phyloP scores from a whole-genome alignment of 2,329 filamentous ascomycete species.

The Pseudogymnoascus sp. region DNA sequence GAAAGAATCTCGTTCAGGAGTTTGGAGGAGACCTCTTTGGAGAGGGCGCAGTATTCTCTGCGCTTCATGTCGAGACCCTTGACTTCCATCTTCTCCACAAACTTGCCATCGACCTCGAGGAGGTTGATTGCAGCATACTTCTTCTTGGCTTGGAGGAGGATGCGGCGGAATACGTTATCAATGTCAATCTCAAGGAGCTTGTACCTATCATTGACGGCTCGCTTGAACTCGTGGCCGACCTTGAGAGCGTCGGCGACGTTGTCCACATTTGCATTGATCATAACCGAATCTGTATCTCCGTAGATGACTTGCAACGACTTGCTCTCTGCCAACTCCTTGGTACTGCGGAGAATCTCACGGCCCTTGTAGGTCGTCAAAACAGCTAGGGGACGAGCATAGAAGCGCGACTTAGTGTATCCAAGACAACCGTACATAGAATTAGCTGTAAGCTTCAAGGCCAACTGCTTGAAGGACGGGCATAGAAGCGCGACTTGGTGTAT shows the following conservation, averaged over 20 bases:
- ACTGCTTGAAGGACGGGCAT: constrained; percentile 90
- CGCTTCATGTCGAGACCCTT: constrained; percentile 98
- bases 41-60: constrained; percentile 90
- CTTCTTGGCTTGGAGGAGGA: constrained; percentile 94
- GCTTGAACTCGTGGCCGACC: constrained; percentile 91
- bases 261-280: constrained; percentile 99
- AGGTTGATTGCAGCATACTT: constrained; percentile 98
- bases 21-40: constrained; percentile 86
- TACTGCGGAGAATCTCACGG: constrained; percentile 91
- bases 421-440: constrained; percentile 99
- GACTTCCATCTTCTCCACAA: constrained; percentile 89
- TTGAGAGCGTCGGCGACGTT: constrained; percentile 84
- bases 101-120: constrained; percentile 80
- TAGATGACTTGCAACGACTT: constrained; percentile 93
- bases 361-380: constrained; percentile 96
- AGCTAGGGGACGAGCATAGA: constrained; percentile 90
- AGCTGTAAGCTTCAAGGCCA: constrained; percentile 91
- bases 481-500: constrained; percentile 95
- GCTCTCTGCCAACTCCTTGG: constrained; percentile 89
- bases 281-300: constrained; percentile 97
- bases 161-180: constrained; percentile 90
- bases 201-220: constrained; percentile 88
- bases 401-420: constrained; percentile 92
- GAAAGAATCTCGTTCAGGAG: constrained; percentile 92
- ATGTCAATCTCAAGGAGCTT: constrained; percentile 93